A percentile compares a stretch with the other conserved stretches of the same genome.
Conservation (phyloP, 2,329 filamentous ascomycete species). For the Cryphonectria parasitica region DNA sequence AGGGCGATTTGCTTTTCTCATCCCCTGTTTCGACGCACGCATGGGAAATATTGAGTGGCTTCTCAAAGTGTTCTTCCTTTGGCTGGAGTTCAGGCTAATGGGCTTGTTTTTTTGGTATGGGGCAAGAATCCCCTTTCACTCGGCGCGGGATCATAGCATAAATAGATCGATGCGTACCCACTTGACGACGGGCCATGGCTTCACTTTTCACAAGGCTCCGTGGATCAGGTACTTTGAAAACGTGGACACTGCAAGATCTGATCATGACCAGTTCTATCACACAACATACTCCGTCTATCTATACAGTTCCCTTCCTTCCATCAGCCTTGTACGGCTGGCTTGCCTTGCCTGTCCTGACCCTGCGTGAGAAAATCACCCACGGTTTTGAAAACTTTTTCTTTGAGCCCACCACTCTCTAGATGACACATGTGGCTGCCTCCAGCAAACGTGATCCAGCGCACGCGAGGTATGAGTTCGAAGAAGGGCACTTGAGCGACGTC, state of each 20-base stretch:
- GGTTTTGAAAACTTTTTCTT: slow-evolving; percentile 7
- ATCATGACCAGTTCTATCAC: background rate
- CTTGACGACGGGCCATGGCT: background rate
- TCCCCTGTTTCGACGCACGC: background rate
- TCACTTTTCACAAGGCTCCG: background rate
- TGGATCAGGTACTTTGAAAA: background rate
- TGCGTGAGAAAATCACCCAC: slow-evolving; percentile 8
- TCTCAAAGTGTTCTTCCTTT: background rate
- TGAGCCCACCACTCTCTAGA: slow-evolving; percentile 7
- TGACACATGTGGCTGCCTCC: slow-evolving; percentile 8
- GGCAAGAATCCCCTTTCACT: background rate
- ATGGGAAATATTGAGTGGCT: background rate
- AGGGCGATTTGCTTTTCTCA: background rate
- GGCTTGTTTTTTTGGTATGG: background rate
- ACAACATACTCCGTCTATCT: background rate
- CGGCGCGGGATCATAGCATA: background rate
- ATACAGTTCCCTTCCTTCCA: background rate
- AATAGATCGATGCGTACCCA: background rate
- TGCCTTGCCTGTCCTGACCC: background rate
- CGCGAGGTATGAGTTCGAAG: background rate
- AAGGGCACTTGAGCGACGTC: slow-evolving; percentile 28
- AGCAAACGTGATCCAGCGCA: slow-evolving; percentile 5
- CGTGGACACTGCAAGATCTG: background rate
- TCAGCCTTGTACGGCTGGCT: background rate
- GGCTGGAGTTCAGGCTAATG: background rate